Evolutionary conservation across 257 asterid species (phyloP).

Genomic region (Jacaranda mimosifolia): DNA sequence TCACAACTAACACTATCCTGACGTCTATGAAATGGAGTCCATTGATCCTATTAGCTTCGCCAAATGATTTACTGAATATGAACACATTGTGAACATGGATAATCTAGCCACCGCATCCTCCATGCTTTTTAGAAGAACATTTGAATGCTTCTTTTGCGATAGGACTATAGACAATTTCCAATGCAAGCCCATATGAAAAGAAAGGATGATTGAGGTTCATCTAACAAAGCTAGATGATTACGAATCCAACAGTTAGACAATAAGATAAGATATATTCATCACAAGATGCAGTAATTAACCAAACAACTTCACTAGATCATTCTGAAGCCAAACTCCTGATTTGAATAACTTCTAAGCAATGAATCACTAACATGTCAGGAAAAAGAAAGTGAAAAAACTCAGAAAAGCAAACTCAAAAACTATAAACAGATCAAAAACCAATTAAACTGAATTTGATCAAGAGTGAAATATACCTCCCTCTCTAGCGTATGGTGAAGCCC

Average conservation of each 20-base stretch:
- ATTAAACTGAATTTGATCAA: neutral
- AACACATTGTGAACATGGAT: neutral
- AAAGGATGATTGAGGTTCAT: neutral
- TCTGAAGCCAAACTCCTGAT: neutral
- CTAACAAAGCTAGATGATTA: neutral
- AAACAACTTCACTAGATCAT: neutral
- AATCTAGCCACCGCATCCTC: slow-evolving; percentile 12
- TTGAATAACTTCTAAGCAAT: slow-evolving; percentile 5
- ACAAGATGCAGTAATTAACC: slow-evolving; percentile 13
- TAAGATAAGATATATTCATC: neutral
- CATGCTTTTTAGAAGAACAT: neutral
- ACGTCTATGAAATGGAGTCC: neutral
- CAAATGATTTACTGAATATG: neutral
- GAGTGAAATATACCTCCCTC: slow-evolving; percentile 49
- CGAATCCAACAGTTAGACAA: neutral
- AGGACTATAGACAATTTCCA: neutral
- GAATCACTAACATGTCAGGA: neutral
- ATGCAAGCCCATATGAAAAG: neutral
- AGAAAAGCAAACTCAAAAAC: slow-evolving; percentile 10
- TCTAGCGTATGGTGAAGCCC: slow-evolving; percentile 48
- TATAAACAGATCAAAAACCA: neutral
- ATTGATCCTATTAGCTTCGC: too few relatives aligned
- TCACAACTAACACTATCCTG: neutral
- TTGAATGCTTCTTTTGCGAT: neutral
- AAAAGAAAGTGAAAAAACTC: neutral